Conservation (phyloP, 768 basidiomycete genomes). For the Termitomyces sp. region DNA sequence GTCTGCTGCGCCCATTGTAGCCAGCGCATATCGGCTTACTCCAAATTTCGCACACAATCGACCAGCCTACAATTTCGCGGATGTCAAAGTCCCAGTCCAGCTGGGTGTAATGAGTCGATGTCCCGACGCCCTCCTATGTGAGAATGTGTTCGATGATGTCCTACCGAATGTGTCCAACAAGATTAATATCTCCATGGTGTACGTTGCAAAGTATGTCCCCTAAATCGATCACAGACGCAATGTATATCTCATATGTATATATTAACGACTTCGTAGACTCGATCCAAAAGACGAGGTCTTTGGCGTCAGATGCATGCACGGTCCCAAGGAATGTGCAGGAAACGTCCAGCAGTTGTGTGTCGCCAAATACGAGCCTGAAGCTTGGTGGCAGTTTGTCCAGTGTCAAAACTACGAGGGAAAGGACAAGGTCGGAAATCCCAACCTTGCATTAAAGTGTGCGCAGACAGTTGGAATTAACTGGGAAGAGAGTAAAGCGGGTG, state of each 20-base stretch:
- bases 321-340: constrained; percentile 75
- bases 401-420: constrained; percentile 72
- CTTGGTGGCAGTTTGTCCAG: constrained; percentile 81
- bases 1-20: neutral
- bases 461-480: constrained; percentile 60
- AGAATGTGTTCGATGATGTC: constrained; percentile 70
- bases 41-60: constrained; percentile 3
- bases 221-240: neutral
- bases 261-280: constrained; percentile 32
- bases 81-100: constrained; percentile 40
- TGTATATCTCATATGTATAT: neutral
- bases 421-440: constrained; percentile 57
- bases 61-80: constrained; percentile 2
- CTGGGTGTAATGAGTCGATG: constrained; percentile 54
- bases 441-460: constrained; percentile 64
- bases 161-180: constrained; percentile 55
- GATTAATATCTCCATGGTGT: constrained; percentile 64
- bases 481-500: constrained; percentile 48
- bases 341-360: constrained; percentile 89
- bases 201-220: constrained; percentile 62
- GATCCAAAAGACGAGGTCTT: constrained; percentile 62
- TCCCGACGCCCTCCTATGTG: constrained; percentile 81
- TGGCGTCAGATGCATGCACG: constrained; percentile 82
- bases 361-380: constrained; percentile 47
- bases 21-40: constrained; percentile 3